A percentile compares a stretch with the other conserved stretches of the same genome.
Conservation (phyloP, 192 early-diverging fungal genomes). For the Linnemannia schmuckeri region DNA sequence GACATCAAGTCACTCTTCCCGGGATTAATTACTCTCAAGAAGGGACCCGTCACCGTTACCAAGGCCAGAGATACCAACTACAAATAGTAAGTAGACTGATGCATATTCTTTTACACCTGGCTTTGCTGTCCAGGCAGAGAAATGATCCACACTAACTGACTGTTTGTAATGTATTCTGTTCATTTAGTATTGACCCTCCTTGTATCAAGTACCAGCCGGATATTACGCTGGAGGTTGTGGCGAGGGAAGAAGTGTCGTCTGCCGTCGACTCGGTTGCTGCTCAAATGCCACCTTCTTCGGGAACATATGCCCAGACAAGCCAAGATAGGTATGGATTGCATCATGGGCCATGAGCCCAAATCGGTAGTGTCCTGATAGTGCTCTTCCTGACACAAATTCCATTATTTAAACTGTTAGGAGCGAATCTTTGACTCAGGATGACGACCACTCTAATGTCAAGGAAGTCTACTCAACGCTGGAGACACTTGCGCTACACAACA, state of each 20-base stretch:
- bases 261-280: neutral
- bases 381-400: neutral
- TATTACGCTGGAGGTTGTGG: constrained; percentile 19
- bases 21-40: constrained; percentile 12
- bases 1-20: constrained; percentile 30
- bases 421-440: neutral
- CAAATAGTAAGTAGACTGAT: neutral
- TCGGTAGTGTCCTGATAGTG: neutral
- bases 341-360: neutral
- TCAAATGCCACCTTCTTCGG: neutral
- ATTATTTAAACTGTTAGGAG: neutral
- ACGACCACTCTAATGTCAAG: neutral
- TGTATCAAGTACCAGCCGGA: constrained; percentile 36
- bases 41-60: constrained; percentile 20
- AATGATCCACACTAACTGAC: neutral
- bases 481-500: neutral
- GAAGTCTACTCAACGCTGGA: neutral
- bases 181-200: constrained; percentile 22
- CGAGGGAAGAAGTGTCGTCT: neutral
- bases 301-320: neutral
- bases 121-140: neutral
- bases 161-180: neutral
- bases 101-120: too few relatives aligned
- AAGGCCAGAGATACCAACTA: constrained; percentile 7
- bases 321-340: neutral